A percentile compares a stretch with the other conserved stretches of the same genome.
These are phyloP conservation scores for Trametes meyenii DNA, from an alignment of 768 basidiomycete species.

Conservation along the genomic window DNA sequence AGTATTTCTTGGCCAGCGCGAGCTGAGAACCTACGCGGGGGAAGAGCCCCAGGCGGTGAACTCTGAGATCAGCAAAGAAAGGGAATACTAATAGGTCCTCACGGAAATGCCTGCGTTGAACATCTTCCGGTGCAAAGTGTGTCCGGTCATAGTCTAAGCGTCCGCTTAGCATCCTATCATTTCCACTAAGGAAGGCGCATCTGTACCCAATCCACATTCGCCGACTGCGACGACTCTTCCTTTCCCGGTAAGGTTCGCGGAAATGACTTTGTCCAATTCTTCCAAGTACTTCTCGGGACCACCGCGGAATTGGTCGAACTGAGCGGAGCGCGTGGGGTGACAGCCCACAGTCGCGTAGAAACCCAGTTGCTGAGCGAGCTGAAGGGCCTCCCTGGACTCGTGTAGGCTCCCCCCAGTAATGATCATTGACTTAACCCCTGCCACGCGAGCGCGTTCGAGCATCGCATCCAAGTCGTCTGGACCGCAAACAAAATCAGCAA, in stretches of 20 bases:
- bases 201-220: conserved; percentile 76
- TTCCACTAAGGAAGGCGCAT: background rate
- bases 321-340: conserved; percentile 74
- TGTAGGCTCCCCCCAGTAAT: conserved; percentile 74
- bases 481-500: background rate
- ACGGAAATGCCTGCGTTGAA: conserved; percentile 70
- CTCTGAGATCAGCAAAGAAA: no score
- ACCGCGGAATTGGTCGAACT: conserved; percentile 60
- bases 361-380: conserved; percentile 58
- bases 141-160: conserved; percentile 73
- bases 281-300: conserved; percentile 65
- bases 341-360: conserved; percentile 78
- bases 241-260: conserved; percentile 47
- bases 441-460: conserved; percentile 54
- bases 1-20: conserved; percentile 64
- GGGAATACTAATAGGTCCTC: conserved; percentile 24
- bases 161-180: background rate
- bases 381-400: conserved; percentile 62
- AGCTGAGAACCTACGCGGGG: conserved; percentile 58
- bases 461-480: conserved; percentile 67
- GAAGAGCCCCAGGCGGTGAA: no score
- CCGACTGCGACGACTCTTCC: conserved; percentile 74
- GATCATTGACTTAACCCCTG: conserved; percentile 71
- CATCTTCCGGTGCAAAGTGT: conserved; percentile 59
- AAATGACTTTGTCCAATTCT: conserved; percentile 58